Evolutionary conservation across 495 filamentous ascomycete species (phyloP), one percentile per base, ranked within the genome.

Genomic region (Podospora fimiseda): DNA sequence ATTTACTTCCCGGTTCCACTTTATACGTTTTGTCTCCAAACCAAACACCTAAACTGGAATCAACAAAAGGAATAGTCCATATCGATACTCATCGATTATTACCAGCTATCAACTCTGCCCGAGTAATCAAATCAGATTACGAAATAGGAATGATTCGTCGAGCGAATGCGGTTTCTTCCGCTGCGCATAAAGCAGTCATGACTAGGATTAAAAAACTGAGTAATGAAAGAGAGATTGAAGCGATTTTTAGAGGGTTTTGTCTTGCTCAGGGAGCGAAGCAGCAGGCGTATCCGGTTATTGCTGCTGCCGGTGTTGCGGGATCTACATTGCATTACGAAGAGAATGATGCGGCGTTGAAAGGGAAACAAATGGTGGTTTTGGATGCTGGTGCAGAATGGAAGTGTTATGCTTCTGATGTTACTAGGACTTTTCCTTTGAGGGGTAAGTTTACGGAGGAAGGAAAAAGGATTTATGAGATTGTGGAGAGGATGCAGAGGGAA

Each of bases 351-450:
- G 70, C 81, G 4, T 75, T 96, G 33, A 61, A 70, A 3, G 80
- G 80, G 2, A 74, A 78, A 46, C 84, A 90, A 62, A 72, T 92
- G 15, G 74, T 95, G 21, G 84, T 88, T 52, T 73, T 96, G 7
- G 92, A 97, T 64, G 92, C 90, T 1, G 90, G 88, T 5, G 80
- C 82, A 30, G 92, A 96, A 64, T 94, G 80, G 78, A 69, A 83
- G 11, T 89, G 87, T 65, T 97, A 97, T 62, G 89, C 89, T n/a
- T 83, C 82, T 47, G 91, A 96, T 58, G 80, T 97, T 33, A 97
- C 92, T 0, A 80, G 92, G 4, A 95, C 91, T 2, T 83, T 95
- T 59, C 92, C 92, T 0, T 67, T 95, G 15, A 73, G 70, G 19
- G 82, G 80, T 1, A 64, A 70, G 0, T 91, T 85, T 77, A 78